Conservation (phyloP, 2,329 filamentous ascomycete species). For the Lasiodiplodia citricola region DNA sequence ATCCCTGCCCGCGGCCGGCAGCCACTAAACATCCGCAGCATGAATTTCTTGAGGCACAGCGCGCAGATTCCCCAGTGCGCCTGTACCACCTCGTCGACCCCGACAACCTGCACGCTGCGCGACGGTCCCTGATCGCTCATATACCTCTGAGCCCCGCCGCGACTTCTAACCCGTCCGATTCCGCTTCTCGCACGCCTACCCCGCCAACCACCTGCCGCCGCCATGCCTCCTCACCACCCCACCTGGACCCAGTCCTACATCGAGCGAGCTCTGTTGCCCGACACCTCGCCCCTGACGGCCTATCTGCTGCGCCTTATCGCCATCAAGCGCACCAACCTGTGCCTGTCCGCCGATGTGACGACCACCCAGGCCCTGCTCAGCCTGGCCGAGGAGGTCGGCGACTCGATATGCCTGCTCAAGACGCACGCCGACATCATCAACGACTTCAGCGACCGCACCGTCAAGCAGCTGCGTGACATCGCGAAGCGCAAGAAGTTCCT, state of each 20-base stretch:
- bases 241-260: slow-evolving; percentile 51
- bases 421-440: slow-evolving; percentile 67
- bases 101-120: slow-evolving; percentile 10
- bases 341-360: slow-evolving; percentile 63
- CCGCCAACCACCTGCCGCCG: slow-evolving; percentile 1
- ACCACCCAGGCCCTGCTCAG: slow-evolving; percentile 61
- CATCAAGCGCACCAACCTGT: slow-evolving; percentile 58
- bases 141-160: slow-evolving; percentile 1
- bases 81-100: slow-evolving; percentile 16
- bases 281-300: slow-evolving; percentile 51
- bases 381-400: slow-evolving; percentile 63
- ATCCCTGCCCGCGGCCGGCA: slow-evolving; percentile 13
- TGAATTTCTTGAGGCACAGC: slow-evolving; percentile 23
- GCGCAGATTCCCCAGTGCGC: slow-evolving; percentile 10
- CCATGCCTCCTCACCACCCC: slow-evolving; percentile 37
- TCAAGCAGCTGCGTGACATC: slow-evolving; percentile 54
- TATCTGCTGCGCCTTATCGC: slow-evolving; percentile 57
- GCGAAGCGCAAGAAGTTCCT: slow-evolving; percentile 56
- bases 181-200: slow-evolving; percentile 3
- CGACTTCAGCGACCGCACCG: slow-evolving; percentile 64
- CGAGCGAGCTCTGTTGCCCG: slow-evolving; percentile 50
- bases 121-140: slow-evolving; percentile 17
- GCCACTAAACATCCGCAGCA: slow-evolving; percentile 23
- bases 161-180: background rate
- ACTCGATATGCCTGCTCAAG: slow-evolving; percentile 65